Conservation (phyloP, 768 basidiomycete species). For the Pleurotus eryngii region DNA sequence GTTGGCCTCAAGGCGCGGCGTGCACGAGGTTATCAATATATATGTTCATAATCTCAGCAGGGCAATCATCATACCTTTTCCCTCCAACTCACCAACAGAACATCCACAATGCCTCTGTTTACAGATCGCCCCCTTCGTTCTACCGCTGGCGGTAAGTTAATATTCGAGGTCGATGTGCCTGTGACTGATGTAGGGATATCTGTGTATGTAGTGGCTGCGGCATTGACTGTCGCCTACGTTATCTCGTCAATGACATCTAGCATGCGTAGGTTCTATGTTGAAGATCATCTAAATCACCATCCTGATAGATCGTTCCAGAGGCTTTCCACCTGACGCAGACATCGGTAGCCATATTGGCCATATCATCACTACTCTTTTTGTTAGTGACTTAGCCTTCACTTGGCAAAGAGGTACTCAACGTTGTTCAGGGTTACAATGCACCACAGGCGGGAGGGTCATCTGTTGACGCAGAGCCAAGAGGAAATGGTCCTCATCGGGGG, state of each 20-base stretch:
- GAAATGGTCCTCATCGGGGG: slow-evolving; percentile 70
- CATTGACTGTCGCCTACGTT: slow-evolving; percentile 46
- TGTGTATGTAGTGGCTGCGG: slow-evolving; percentile 38
- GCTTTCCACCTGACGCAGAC: slow-evolving; percentile 69
- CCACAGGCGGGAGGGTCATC: slow-evolving; percentile 54
- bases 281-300: background rate
- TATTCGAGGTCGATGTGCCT: too few species aligned
- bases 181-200: background rate
- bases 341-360: slow-evolving; percentile 66
- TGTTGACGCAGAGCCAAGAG: slow-evolving; percentile 69
- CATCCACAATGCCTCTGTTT: slow-evolving; percentile 43
- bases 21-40: slow-evolving; percentile 4
- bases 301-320: slow-evolving; percentile 31
- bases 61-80: background rate
- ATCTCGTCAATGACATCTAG: slow-evolving; percentile 48
- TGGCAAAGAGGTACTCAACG: slow-evolving; percentile 1
- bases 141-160: slow-evolving; percentile 33
- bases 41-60: background rate
- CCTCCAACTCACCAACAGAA: background rate
- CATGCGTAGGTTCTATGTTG: slow-evolving; percentile 30
- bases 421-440: slow-evolving; percentile 60
- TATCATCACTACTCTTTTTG: slow-evolving; percentile 65
- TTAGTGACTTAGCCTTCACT: slow-evolving; percentile 31
- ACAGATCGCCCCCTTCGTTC: slow-evolving; percentile 45
- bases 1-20: slow-evolving; percentile 4